Base-by-base conservation (phyloP, 2,329 filamentous ascomycete genomes). In the Colletotrichum siamense region DNA sequence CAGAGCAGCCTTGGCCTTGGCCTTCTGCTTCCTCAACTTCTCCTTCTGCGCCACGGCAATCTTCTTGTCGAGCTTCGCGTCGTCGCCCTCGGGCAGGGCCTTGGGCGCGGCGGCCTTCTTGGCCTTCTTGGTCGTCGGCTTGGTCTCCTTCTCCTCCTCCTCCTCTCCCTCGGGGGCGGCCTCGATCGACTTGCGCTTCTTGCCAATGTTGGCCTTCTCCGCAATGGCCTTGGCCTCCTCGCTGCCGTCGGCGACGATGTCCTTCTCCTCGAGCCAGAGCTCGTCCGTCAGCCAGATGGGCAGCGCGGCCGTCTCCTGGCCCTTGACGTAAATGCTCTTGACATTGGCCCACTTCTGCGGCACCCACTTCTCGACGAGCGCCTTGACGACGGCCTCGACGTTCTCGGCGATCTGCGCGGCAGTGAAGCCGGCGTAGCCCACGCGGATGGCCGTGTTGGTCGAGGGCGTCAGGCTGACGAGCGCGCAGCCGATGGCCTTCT, bases 251-350 rank as follows among this genome's bases (percentile, higher is more conserved):
- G 97, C 87, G 8, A 98, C 92, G 82, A 94, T 92, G 77, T 95
- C 93, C 77, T 92, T 90, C 76, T 94, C 91, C 79, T 97, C 95
- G 18, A 94, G 86, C 96, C 97, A 99, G 78, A 99, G 89, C 89
- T 98, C 96, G 80, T 96, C 94, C 6, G 96, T 95, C 82, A 98
- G 88, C 95, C 96, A 99, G 83, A 99, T 93, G n/a, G 97, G 97
- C 82, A 99, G 89, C 10, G 96, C 94, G 77, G 93, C 94, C 6
- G 96, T 98, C 82, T 95, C 93, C 32, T 95, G 94, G 5, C 95
- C 95, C 90, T 99, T 99, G 88, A 99, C 90, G 85, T 98, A 96
- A 77, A 99, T 88, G 78, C 92, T 92, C 85, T 94, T 93, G 78
- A 99, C 91, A 84, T 96, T 97, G 81, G 92, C 92, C 96, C 96